Conservation (phyloP, 1,139 yeast genomes). For the Barnettozyma hawaiiensis region DNA sequence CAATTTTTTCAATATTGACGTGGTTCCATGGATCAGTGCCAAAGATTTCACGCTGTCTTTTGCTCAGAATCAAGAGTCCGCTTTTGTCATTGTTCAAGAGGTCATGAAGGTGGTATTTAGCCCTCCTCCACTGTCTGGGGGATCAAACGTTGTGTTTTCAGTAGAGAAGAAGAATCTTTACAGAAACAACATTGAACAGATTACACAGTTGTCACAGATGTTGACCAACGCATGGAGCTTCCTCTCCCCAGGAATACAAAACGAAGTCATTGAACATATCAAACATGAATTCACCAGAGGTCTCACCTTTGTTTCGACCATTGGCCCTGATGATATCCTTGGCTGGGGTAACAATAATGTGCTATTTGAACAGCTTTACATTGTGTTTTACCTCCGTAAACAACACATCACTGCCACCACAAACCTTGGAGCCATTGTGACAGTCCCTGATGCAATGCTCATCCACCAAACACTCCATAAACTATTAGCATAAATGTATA, state of each 20-base stretch:
- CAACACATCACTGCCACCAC: neutral
- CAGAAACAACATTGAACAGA: constrained; percentile 35
- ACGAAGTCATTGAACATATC: constrained; percentile 15
- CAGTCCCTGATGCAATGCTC: constrained; percentile 1
- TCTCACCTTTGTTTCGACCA: constrained; percentile 1
- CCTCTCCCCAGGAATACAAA: constrained; percentile 10
- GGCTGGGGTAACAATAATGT: constrained; percentile 33
- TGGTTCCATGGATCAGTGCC: constrained; percentile 28
- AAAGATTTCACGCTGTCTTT: constrained; percentile 18
- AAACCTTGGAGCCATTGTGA: neutral
- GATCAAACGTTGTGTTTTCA: constrained; percentile 37
- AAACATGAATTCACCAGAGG: constrained; percentile 10
- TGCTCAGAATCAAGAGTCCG: constrained; percentile 8
- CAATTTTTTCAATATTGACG: constrained; percentile 26
- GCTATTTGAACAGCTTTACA: constrained; percentile 16
- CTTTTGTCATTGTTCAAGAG: constrained; percentile 12
- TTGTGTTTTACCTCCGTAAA: constrained; percentile 8
- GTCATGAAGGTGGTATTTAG: constrained; percentile 12
- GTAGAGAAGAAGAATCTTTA: constrained; percentile 49
- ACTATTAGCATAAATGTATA: constrained; percentile 3
- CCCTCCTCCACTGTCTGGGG: constrained; percentile 17
- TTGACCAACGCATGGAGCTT: constrained; percentile 9
- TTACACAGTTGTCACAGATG: constrained; percentile 17
- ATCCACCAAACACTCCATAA: constrained; percentile 3
- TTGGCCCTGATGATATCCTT: constrained; percentile 29